Evolutionary conservation across 2,329 filamentous ascomycete genomes (phyloP).

Genomic region (Scedosporium apiospermum): DNA sequence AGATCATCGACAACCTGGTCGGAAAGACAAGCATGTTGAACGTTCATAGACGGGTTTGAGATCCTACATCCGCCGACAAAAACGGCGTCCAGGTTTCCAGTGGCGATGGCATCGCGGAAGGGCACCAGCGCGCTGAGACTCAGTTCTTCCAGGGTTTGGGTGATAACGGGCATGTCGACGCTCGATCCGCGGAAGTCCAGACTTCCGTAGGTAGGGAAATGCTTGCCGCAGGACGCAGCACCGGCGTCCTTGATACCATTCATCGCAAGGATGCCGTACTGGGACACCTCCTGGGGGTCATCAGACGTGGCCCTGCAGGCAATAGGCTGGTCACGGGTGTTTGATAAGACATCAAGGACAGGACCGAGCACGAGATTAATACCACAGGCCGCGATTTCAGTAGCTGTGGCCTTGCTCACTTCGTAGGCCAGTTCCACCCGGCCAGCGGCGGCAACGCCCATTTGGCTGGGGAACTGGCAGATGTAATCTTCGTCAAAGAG

Average conservation of each 20-base stretch:
- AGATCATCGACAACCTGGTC: slow-evolving; percentile 89
- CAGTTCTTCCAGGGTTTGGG: slow-evolving; percentile 84
- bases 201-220: slow-evolving; percentile 94
- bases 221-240: slow-evolving; percentile 83
- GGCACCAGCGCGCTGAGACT: slow-evolving; percentile 87
- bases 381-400: slow-evolving; percentile 84
- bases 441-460: slow-evolving; percentile 91
- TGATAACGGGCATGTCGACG: slow-evolving; percentile 89
- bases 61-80: slow-evolving; percentile 94
- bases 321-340: slow-evolving; percentile 81
- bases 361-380: slow-evolving; percentile 95
- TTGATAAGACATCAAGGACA: slow-evolving; percentile 87
- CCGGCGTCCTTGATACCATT: slow-evolving; percentile 90
- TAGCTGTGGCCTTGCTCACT: slow-evolving; percentile 84
- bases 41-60: slow-evolving; percentile 82
- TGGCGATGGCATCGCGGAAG: slow-evolving; percentile 79
- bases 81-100: slow-evolving; percentile 78
- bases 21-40: slow-evolving; percentile 89
- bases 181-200: slow-evolving; percentile 87
- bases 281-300: slow-evolving; percentile 88
- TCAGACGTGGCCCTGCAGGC: slow-evolving; percentile 86
- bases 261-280: slow-evolving; percentile 83
- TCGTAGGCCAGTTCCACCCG: slow-evolving; percentile 78
- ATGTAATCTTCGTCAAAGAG: slow-evolving; percentile 93
- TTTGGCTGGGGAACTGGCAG: slow-evolving; percentile 91